phyloP scores from a whole-genome alignment of 768 basidiomycete species.

The Amanita rubescens region DNA sequence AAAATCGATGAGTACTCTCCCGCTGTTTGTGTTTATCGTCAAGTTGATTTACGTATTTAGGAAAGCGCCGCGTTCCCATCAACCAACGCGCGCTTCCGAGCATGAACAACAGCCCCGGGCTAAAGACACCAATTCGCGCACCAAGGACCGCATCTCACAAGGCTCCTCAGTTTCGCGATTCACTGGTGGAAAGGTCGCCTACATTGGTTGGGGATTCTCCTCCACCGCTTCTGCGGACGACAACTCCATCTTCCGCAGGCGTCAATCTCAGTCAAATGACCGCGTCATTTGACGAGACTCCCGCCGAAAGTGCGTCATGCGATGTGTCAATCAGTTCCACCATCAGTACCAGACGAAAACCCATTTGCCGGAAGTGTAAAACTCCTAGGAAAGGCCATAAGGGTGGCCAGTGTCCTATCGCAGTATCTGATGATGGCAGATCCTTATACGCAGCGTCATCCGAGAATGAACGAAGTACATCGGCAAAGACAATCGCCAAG shows the following conservation, averaged over 20 bases:
- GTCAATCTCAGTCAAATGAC: background rate
- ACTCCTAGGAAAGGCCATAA: constrained; percentile 3
- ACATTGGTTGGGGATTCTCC: constrained; percentile 4
- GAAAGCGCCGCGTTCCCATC: background rate
- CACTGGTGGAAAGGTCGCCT: background rate
- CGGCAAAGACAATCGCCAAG: background rate
- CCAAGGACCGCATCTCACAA: background rate
- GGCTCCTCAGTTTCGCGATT: background rate
- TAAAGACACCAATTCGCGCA: background rate
- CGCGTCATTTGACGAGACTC: background rate
- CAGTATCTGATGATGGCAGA: background rate
- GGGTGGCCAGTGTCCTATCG: background rate
- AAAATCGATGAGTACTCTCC: background rate
- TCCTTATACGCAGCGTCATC: background rate
- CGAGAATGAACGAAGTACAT: background rate
- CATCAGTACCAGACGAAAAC: background rate
- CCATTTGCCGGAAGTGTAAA: background rate
- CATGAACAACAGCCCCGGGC: background rate
- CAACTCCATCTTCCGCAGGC: background rate
- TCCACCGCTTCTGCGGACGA: background rate
- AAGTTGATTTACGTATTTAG: too few relatives aligned
- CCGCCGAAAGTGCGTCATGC: background rate
- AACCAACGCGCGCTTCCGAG: background rate
- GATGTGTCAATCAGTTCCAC: background rate
- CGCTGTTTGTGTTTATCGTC: background rate